Evolutionary conservation across 345 rosid genomes (phyloP), one percentile per base, ranked within the genome.

Genomic region (Iberis pinnata): DNA sequence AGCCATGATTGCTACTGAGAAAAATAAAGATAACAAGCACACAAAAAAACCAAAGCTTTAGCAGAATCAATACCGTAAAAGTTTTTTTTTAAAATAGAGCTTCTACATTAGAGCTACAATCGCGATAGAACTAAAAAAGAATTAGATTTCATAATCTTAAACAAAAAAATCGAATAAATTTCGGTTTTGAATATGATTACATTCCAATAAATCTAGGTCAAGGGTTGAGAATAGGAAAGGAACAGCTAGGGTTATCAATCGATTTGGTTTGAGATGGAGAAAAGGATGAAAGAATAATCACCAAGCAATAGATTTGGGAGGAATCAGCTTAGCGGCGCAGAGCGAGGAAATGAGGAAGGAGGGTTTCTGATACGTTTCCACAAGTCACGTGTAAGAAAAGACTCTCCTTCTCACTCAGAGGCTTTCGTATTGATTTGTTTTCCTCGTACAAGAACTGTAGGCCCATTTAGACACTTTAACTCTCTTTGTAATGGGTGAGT

Each of bases 1-100:
- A 40, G 67, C 72, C 72, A 68, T 68, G 72, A 35, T 60, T 53
- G 41, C 63, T 48, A 32, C 56, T 45, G 25, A 5, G 40, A 49
- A 39, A 1, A 13, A 8, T 43, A 38, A 36, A 37, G 49, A 29
- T n/a, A 15, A 48, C 1, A 32, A 41, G 9, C 12, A 56, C 10
- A 39, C 52, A 18, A 8, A 56, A 37, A 46, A 29, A 29, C 5
- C 29, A 12, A n/a, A 35, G 19, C 14, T 10, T 4, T 10, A 14
- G 5, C 33, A 45, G 6, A 39, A 47, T 39, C 19, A 19, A 46
- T 15, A 25, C 17, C 17, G 46, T 14, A 43, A 49, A 17, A 51
- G 5, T 11, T 3, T 17, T 42, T 4, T n/a, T n/a, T n/a, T n/a
- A 60, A 49, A 60, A 18, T 41, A 50, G 58, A 42, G 37, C 14